phyloP scores from a whole-genome alignment of 176 grass and related monocot species.

The Carex scoparia region DNA sequence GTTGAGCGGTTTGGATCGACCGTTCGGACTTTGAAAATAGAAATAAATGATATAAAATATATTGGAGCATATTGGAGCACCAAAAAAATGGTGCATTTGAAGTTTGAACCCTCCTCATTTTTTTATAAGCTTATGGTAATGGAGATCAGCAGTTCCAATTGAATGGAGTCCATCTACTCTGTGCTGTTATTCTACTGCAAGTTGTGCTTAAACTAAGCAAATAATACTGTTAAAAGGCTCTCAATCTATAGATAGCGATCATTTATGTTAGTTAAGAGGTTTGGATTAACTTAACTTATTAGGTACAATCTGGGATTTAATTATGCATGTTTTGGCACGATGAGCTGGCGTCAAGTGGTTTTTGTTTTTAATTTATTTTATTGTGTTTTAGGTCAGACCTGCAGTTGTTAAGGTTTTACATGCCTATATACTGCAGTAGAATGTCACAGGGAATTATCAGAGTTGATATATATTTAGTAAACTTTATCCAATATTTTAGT shows the following conservation, averaged over 20 bases:
- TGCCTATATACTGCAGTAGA: not conserved
- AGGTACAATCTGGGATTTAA: not conserved
- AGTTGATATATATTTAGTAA: not conserved
- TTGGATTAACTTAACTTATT: not conserved
- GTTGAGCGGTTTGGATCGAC: too few relatives aligned
- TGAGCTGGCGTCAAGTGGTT: not conserved
- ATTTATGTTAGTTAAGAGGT: not conserved
- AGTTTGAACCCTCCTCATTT: not conserved
- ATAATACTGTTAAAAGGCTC: not conserved
- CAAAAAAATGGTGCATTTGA: too few relatives aligned
- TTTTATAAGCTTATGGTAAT: not conserved
- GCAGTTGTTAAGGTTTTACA: not conserved
- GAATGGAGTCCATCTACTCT: not conserved
- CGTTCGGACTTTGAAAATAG: too few relatives aligned
- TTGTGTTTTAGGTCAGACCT: not conserved
- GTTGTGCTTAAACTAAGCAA: not conserved
- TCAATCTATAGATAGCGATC: not conserved
- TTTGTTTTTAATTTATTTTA: not conserved
- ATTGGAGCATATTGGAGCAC: too few relatives aligned
- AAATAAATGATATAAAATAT: too few relatives aligned
- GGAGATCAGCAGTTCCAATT: not conserved
- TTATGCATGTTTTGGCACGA: not conserved
- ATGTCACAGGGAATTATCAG: constrained; percentile 14
- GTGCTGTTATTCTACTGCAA: not conserved
- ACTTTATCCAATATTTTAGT: not conserved